Base-by-base conservation (phyloP, 192 early-diverging fungal species). In the Piromyces sp. region DNA sequence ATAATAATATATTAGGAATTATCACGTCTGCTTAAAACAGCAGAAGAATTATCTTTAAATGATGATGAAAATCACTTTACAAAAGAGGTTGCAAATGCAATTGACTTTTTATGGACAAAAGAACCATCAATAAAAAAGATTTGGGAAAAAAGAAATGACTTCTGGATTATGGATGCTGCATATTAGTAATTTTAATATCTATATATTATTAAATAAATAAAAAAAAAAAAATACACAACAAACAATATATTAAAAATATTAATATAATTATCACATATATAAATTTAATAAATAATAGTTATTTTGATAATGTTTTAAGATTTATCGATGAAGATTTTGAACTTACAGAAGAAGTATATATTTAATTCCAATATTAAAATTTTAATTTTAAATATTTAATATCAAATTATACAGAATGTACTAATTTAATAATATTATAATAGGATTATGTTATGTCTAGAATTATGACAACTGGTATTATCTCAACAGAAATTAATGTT, bases 321-420 rank as follows among this genome's bases (percentile, higher is more conserved):
- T 81, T 81, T 33, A 30, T 78, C 16, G 81, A 81, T 42, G 81
- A 81, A 19, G 81, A 81, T 33, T 81, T 81, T 81, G 81, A 81
- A 78, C 36, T 78, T 30, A 81, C 30, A 30, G 81, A 81, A 28
- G 81, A 81, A 68, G 51, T 68, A 68, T 68, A 14, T 38, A 14
- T 38, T 13, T 38, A 14, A 38, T 38, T 38, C 33, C 33, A 7
- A 4, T 36, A 36, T 36, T 36, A 36, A 36, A 7, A 36, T 12
- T 36, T n/a, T n/a, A n/a, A n/a, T n/a, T n/a, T n/a, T n/a, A n/a
- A n/a, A n/a, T n/a, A n/a, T n/a, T n/a, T n/a, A n/a, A n/a, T n/a
- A n/a, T n/a, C n/a, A n/a, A n/a, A n/a, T n/a, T n/a, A n/a, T n/a
- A n/a, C n/a, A n/a, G n/a, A n/a, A n/a, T n/a, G n/a, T n/a, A n/a